Conservation (phyloP, 495 filamentous ascomycete genomes). For the Tuber umbilicatum region DNA sequence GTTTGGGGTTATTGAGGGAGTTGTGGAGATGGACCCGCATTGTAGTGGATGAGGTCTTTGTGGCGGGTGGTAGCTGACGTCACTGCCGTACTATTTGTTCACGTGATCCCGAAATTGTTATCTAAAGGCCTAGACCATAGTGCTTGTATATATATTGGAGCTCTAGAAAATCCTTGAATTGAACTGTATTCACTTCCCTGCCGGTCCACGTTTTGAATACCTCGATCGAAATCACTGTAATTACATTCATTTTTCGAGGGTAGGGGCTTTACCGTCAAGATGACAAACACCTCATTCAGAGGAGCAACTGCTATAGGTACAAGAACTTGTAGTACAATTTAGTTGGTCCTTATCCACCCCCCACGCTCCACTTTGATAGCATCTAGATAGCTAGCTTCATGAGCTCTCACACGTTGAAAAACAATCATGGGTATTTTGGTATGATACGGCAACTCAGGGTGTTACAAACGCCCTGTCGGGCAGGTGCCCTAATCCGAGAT, state of each 20-base stretch:
- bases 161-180: background rate
- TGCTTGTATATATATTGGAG: background rate
- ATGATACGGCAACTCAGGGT: background rate
- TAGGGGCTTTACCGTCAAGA: background rate
- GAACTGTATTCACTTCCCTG: background rate
- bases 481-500: background rate
- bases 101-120: background rate
- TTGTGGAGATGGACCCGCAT: background rate
- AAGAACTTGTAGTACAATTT: background rate
- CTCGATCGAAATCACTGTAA: background rate
- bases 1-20: background rate
- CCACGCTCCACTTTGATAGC: background rate
- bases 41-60: background rate
- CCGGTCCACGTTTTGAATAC: background rate
- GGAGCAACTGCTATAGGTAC: too few relatives aligned
- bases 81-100: background rate
- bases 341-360: background rate
- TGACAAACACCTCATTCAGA: too few relatives aligned
- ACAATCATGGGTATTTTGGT: background rate
- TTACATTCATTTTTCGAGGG: background rate
- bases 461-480: background rate
- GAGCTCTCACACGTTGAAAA: background rate
- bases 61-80: slow-evolving; percentile 7
- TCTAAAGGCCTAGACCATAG: background rate
- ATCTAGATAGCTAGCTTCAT: background rate